phyloP scores from a whole-genome alignment of 345 rosid species.

The Erodium maritimum region DNA sequence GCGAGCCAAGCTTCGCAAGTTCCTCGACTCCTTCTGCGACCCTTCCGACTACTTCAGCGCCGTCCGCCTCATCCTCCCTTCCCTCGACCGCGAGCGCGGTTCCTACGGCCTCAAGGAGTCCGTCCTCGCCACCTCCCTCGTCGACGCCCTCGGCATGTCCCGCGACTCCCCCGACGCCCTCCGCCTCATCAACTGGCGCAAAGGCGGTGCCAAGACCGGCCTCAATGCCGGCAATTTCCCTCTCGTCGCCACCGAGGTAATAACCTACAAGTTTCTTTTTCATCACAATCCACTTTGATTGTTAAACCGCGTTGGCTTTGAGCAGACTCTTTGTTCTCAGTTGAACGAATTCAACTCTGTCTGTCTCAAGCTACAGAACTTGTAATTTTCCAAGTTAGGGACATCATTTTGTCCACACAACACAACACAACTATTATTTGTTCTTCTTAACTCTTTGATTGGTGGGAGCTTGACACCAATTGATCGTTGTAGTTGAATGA shows the following conservation, averaged over 20 bases:
- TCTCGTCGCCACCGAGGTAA: constrained; percentile 66
- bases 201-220: constrained; percentile 64
- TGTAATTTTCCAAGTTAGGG: neutral
- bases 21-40: constrained; percentile 72
- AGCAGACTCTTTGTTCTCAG: too few relatives aligned
- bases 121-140: constrained; percentile 71
- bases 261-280: too few relatives aligned
- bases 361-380: neutral
- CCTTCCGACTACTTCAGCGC: constrained; percentile 60
- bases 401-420: neutral
- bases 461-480: too few relatives aligned
- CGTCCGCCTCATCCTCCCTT: constrained; percentile 65
- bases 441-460: too few relatives aligned
- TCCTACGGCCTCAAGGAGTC: constrained; percentile 88
- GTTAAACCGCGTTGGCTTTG: too few relatives aligned
- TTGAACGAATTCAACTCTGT: too few relatives aligned
- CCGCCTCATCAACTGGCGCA: constrained; percentile 93
- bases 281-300: too few relatives aligned
- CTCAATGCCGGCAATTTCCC: constrained; percentile 78
- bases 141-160: constrained; percentile 84
- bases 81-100: constrained; percentile 83
- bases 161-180: constrained; percentile 77
- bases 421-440: too few relatives aligned
- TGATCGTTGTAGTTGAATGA: neutral
- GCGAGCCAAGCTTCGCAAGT: constrained; percentile 82